Base-by-base conservation (phyloP, 768 basidiomycete genomes). In the Leccinum rimulosum region DNA sequence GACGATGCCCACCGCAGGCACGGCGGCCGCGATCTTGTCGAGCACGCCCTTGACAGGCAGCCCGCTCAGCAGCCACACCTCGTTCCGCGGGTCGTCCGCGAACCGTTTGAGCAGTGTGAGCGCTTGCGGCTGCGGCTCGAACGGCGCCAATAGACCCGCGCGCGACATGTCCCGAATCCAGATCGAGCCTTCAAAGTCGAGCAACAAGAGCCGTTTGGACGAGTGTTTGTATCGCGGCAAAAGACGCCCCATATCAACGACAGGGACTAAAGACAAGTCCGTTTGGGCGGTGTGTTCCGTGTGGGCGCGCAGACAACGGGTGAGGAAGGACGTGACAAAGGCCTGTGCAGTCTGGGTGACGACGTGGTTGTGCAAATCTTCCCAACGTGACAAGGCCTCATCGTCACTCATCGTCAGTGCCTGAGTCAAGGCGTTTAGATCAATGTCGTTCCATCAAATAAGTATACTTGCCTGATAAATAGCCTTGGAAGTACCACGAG, bases 291-390 rank as follows among this genome's bases (percentile, higher is more conserved):
- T 75, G 61, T 91, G 89, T 60, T 92, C 89, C 10, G 84, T 82
- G 68, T 90, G 81, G 33, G 87, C 84, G 50, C 90, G 87, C 28
- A 91, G 68, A 65, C 84, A 86, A 15, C 91, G 83, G 6, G 82
- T 86, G 61, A 93, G 82, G 83, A 93, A 93, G 4, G 85, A 82
- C 3, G 80, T 89, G 45, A 88, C 87, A 70, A 93, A 95, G 0
- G 88, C 80, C 66, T 95, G 93, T 0, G 93, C 91, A 0, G 89
- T 93, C 69, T 95, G 93, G 0, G 89, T 89, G 12, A 85, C 84
- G 53, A 95, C 93, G 63, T 95, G 93, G 61, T 83, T 85, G 70
- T 94, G 90, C 0, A 95, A 77, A 59, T 95, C 93, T 79, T 87
- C 84, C 92, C 92, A 94, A 5, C 91, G 85, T 11, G 83, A 82